Percentiles rank a stretch among this genome's conserved stretches.
Conservation (phyloP, 2,329 filamentous ascomycete species). For the Aureobasidium uvarum region DNA sequence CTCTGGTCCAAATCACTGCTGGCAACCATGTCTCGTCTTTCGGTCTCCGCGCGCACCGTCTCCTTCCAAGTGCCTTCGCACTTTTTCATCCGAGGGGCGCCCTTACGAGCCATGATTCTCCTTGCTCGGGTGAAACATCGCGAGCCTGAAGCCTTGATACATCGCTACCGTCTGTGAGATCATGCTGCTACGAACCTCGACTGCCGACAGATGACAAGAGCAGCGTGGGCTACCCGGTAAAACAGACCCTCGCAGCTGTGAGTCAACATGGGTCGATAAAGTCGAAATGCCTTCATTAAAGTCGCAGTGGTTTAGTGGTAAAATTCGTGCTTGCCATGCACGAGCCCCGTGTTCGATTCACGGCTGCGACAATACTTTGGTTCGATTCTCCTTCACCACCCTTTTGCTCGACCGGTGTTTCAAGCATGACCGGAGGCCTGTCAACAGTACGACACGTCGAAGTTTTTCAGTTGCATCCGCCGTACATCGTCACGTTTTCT, state of each 20-base stretch:
- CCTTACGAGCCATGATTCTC: background rate
- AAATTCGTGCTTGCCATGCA: conserved; percentile 27
- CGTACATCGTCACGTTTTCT: background rate
- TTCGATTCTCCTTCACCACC: background rate
- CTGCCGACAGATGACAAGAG: background rate
- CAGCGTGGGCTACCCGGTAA: no score
- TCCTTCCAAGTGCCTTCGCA: no score
- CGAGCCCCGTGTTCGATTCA: conserved; percentile 27
- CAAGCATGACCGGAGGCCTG: background rate
- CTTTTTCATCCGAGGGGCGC: background rate
- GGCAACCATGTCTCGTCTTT: background rate
- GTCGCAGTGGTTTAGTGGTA: conserved; percentile 27
- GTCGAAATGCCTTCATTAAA: background rate
- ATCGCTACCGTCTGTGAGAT: no score
- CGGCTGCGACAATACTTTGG: conserved; percentile 23
- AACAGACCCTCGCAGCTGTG: no score
- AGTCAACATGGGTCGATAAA: background rate
- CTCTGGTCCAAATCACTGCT: background rate
- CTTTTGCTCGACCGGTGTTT: background rate
- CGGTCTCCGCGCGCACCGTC: background rate
- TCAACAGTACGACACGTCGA: background rate
- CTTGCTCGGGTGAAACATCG: no score
- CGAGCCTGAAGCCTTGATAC: background rate
- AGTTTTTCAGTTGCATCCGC: background rate
- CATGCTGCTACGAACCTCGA: no score